Base-by-base conservation (phyloP, 2,329 filamentous ascomycete genomes). In the Colletotrichum gigasporum region DNA sequence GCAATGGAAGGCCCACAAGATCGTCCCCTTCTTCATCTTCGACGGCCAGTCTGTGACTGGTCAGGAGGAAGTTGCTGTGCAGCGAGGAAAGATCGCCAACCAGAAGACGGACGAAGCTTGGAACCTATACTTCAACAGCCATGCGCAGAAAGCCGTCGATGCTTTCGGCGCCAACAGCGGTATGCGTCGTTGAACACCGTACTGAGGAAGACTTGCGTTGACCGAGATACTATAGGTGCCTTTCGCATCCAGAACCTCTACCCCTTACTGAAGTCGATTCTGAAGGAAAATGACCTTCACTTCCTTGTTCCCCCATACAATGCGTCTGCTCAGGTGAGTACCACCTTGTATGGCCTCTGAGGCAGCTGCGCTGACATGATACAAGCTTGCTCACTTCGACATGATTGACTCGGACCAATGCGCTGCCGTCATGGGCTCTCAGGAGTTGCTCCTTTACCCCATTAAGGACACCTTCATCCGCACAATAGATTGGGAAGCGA, bases 1-100 rank as follows among this genome's bases (percentile, higher is more conserved):
- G 65, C 82, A 83, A 63, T 93, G 96, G 83, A 87, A 88, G 65
- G 84, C 85, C 45, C 81, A 90, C 71, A 86, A 87, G 18, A 90
- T 97, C 54, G 87, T 83, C n/a, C 92, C 92, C 2, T 82, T 96
- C 67, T 98, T 99, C 76, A 85, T 99, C 53, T 99, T 99, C 78
- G 92, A 95, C 75, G 96, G 96, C 34, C 87, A 97, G 71, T 88
- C 93, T 37, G 86, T 94, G 65, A 89, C 89, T 37, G 91, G 91
- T 61, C 91, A 92, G 72, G 90, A 94, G 71, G 88, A 92, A 47
- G 83, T 90, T 64, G 82, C 89, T 22, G 83, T 91, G 57, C 85
- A 88, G 69, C 86, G 87, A 45, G 87, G 87, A 24, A 85, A 85
- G 50, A 83, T 84, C 28, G 91, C 93, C 69, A 89, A 90, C 67